These are phyloP conservation scores for Pseudozyma pruni DNA, from an alignment of 1,284 basidiomycete genomes.

Conservation along the genomic window DNA sequence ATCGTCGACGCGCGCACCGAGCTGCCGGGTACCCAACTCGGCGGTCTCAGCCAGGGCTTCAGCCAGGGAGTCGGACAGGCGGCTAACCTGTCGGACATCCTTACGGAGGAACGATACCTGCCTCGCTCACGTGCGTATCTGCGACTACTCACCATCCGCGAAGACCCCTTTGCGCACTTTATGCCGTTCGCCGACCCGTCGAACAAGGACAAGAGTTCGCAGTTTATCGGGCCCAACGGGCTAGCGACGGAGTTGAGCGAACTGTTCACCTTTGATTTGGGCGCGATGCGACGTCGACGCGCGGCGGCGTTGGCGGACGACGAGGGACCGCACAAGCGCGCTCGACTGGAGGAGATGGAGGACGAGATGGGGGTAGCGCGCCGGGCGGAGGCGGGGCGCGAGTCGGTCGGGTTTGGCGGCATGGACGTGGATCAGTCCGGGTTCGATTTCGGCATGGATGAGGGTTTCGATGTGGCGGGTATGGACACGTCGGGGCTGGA, in stretches of 20 bases:
- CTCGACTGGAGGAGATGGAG: slow-evolving; percentile 35
- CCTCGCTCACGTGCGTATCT: slow-evolving; percentile 83
- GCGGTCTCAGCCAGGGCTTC: slow-evolving; percentile 38
- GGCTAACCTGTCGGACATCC: slow-evolving; percentile 77
- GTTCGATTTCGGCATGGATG: slow-evolving; percentile 33
- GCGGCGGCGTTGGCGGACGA: slow-evolving; percentile 68
- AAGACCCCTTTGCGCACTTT: slow-evolving; percentile 85
- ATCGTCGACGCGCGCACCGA: slow-evolving; percentile 71
- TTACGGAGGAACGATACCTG: slow-evolving; percentile 78
- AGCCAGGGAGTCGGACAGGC: slow-evolving; percentile 73
- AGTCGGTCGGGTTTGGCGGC: slow-evolving; percentile 45
- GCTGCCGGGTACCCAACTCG: slow-evolving; percentile 69
- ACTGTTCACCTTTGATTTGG: slow-evolving; percentile 82
- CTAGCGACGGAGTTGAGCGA: slow-evolving; percentile 81
- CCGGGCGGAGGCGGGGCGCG: slow-evolving; percentile 27
- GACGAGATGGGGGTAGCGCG: slow-evolving; percentile 67
- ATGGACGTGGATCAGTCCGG: slow-evolving; percentile 31
- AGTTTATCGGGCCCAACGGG: slow-evolving; percentile 81
- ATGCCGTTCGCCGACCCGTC: slow-evolving; percentile 73
- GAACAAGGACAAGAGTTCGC: slow-evolving; percentile 73
- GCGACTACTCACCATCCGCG: slow-evolving; percentile 82
- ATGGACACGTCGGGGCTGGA: slow-evolving; percentile 38
- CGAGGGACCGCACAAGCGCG: slow-evolving; percentile 61
- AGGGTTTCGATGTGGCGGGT: slow-evolving; percentile 30
- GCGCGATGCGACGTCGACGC: slow-evolving; percentile 64